Evolutionary conservation across 83 land plant species (phyloP).

Genomic region (Diphasiastrum complanatum): DNA sequence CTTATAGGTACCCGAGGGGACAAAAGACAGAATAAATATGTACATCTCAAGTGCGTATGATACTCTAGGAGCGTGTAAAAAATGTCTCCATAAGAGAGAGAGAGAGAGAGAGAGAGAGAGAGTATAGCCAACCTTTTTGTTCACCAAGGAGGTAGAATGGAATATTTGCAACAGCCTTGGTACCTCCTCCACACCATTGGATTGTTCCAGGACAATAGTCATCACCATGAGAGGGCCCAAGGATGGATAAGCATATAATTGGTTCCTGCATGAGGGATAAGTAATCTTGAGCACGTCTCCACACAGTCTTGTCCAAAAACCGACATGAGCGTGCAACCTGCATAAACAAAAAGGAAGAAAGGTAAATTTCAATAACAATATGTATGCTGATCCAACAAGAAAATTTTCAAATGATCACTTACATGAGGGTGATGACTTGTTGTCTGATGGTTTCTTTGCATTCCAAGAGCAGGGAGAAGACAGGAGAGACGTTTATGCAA

Average conservation of each 20-base stretch:
- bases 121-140: slow-evolving; percentile 86
- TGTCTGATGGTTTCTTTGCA: too few species aligned
- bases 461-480: too few species aligned
- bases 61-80: too few species aligned
- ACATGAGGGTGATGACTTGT: too few species aligned
- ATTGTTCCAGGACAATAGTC: slow-evolving; percentile 55
- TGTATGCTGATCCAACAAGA: neutral
- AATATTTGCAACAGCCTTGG: slow-evolving; percentile 69
- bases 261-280: slow-evolving; percentile 86
- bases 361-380: neutral
- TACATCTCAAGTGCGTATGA: too few species aligned
- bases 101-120: too few species aligned
- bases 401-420: neutral
- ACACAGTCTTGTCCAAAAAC: slow-evolving; percentile 57
- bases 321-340: slow-evolving; percentile 89
- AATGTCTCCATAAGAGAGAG: too few species aligned
- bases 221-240: slow-evolving; percentile 50
- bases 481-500: too few species aligned
- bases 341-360: neutral
- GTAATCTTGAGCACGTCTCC: slow-evolving; percentile 82
- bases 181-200: slow-evolving; percentile 70
- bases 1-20: too few species aligned
- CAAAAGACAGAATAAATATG: too few species aligned
- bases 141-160: slow-evolving; percentile 83
- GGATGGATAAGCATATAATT: slow-evolving; percentile 79